phyloP scores from a whole-genome alignment of 108 stramenopile species.

The Conticribra guillardii region DNA sequence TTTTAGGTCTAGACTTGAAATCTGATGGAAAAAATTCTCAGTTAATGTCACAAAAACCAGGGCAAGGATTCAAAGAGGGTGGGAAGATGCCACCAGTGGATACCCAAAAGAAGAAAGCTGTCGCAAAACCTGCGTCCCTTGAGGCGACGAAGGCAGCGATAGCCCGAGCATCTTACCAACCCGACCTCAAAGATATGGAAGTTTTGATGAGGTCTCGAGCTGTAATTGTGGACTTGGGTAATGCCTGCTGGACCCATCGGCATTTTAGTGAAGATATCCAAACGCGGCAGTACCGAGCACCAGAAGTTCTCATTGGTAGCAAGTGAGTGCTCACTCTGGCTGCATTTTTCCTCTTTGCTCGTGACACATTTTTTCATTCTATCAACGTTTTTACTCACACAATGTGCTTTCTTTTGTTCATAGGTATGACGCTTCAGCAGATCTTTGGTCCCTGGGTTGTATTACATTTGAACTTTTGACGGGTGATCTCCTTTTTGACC shows the following conservation, averaged over 20 bases:
- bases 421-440: constrained; percentile 94
- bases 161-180: constrained; percentile 58
- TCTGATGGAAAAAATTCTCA: constrained; percentile 41
- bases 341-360: too few species aligned
- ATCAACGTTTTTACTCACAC: too few species aligned
- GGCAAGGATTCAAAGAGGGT: constrained; percentile 33
- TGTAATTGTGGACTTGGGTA: constrained; percentile 97
- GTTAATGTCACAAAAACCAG: constrained; percentile 36
- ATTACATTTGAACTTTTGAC: constrained; percentile 97
- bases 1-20: constrained; percentile 74
- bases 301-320: constrained; percentile 93
- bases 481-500: constrained; percentile 98
- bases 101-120: constrained; percentile 49
- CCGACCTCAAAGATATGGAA: constrained; percentile 73
- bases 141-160: constrained; percentile 48
- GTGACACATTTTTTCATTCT: too few species aligned
- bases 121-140: constrained; percentile 54
- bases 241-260: constrained; percentile 97
- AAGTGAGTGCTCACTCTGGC: constrained; percentile 74
- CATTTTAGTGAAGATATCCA: constrained; percentile 99
- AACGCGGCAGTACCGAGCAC: constrained; percentile 97
- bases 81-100: constrained; percentile 31
- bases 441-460: constrained; percentile 99
- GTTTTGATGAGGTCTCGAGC: constrained; percentile 68
- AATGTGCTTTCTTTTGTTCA: too few species aligned